A percentile compares a stretch with the other conserved stretches of the same genome.
Conservation (phyloP, 208 protist genomes). For the Endotrypanum monterogeii region DNA sequence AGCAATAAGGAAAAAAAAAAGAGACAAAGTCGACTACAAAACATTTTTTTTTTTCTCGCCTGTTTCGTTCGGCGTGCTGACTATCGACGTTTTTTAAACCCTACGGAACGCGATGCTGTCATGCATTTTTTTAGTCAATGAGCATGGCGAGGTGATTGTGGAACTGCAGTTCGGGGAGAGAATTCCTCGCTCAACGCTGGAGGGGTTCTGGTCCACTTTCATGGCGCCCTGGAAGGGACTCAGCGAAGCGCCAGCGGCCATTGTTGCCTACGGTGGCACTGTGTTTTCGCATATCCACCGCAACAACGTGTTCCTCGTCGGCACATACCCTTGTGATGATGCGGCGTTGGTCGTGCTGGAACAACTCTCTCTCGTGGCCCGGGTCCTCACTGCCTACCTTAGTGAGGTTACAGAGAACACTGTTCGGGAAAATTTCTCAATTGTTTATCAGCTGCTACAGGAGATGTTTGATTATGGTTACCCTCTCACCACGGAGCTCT, state of each 20-base stretch:
- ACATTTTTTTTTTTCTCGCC: background rate
- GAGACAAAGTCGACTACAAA: background rate
- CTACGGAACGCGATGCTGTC: conserved; percentile 50
- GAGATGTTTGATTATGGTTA: conserved; percentile 93
- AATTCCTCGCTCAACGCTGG: conserved; percentile 58
- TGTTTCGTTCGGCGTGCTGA: background rate
- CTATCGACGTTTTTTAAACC: background rate
- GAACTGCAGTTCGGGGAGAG: conserved; percentile 85
- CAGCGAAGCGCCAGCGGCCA: conserved; percentile 47
- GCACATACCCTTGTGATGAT: conserved; percentile 56
- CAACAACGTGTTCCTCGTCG: conserved; percentile 79
- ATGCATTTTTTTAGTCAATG: conserved; percentile 74
- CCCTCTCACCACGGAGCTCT: conserved; percentile 88
- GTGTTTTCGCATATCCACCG: conserved; percentile 75
- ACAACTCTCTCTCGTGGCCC: conserved; percentile 62
- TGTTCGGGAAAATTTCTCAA: conserved; percentile 90
- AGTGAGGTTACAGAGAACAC: conserved; percentile 76
- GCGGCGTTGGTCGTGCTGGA: conserved; percentile 83
- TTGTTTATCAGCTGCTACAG: conserved; percentile 91
- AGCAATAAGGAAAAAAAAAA: background rate
- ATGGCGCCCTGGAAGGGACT: conserved; percentile 35
- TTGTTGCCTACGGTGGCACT: conserved; percentile 59
- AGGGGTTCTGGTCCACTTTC: conserved; percentile 79
- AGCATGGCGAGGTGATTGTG: conserved; percentile 86
- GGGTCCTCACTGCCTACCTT: conserved; percentile 76